phyloP scores from a whole-genome alignment of 495 filamentous ascomycete genomes.

The Hypoxylon fuscum region DNA sequence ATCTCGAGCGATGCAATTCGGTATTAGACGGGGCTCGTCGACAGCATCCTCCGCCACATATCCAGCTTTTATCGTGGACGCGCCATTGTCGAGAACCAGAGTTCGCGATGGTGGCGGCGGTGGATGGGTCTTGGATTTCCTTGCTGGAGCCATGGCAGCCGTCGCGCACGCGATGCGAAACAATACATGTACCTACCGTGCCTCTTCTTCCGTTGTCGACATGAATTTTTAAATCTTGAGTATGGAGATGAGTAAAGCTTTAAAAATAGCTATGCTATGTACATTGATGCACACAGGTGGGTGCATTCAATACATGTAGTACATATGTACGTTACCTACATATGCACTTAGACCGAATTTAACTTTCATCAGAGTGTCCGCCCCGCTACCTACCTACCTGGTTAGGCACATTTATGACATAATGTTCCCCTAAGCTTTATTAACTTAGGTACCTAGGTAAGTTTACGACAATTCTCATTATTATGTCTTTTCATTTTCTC shows the following conservation, averaged over 20 bases:
- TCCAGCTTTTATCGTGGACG: conserved; percentile 92
- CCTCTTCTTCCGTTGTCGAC: neutral
- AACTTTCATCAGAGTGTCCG: too few relatives aligned
- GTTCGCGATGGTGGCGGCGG: conserved; percentile 68
- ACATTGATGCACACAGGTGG: too few relatives aligned
- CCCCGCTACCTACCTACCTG: too few relatives aligned
- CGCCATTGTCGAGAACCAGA: conserved; percentile 93
- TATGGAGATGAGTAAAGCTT: neutral
- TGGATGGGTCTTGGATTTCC: conserved; percentile 53
- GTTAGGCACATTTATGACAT: too few relatives aligned
- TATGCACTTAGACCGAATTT: too few relatives aligned
- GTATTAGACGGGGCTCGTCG: conserved; percentile 74
- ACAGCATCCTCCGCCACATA: conserved; percentile 63
- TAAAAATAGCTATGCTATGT: too few relatives aligned
- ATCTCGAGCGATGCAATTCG: conserved; percentile 87
- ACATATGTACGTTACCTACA: too few relatives aligned
- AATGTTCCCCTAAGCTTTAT: too few relatives aligned
- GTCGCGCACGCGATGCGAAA: neutral
- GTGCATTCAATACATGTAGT: too few relatives aligned
- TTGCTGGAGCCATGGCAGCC: conserved; percentile 52
- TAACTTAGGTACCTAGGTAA: too few relatives aligned
- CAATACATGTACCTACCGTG: neutral
- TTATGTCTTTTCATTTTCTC: conserved; percentile 5
- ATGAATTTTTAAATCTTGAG: neutral
- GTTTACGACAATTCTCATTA: too few relatives aligned